Evolutionary conservation across 192 early-diverging fungal genomes (phyloP), one percentile per base, ranked within the genome.

Genomic region (Coemansia biformis): DNA sequence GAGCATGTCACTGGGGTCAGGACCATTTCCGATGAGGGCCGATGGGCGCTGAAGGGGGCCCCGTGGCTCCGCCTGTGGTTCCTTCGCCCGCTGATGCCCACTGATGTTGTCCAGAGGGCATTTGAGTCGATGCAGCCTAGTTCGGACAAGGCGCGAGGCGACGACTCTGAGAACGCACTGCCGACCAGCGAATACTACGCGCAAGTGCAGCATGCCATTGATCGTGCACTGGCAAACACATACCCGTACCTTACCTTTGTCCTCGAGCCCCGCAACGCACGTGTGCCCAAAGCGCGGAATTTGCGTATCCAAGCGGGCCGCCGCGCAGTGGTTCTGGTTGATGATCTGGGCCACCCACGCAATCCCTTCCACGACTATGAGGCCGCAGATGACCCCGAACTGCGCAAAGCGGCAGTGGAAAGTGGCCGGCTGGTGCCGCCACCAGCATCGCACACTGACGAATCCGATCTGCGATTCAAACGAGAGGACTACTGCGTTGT

Each of bases 331-430:
- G 26, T 53, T 14, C 32, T 32, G 6, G 32, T 53, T 6, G 24
- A 53, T 23, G 41, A 36, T 13, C 9, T 18, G 12, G 51, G 51
- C 2, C 2, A 28, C 8, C 51, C 51, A 5, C 8, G 26, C 10
- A 41, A 53, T 21, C 24, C 41, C 2, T 34, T 44, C 18, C 14
- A 53, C 24, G 51, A 53, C 26, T 53, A 53, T 29, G 51, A 53
- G 17, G 13, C 42, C n/a, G 51, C 51, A 1, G 51, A 53, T 9
- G n/a, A 12, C 31, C 41, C 41, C 15, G 14, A 28, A 0, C 21
- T 12, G 28, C 51, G 42, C 22, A 2, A 18, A 7, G 22, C 13
- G 26, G 51, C 51, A 11, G 14, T 32, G 15, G 16, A 4, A 2
- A 21, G 37, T 18, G 51, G 51, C 31, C 17, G 9, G 30, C 1